Base-by-base conservation (phyloP, 2,329 filamentous ascomycete genomes). In the Aspergillus pseudoviridinutans region DNA sequence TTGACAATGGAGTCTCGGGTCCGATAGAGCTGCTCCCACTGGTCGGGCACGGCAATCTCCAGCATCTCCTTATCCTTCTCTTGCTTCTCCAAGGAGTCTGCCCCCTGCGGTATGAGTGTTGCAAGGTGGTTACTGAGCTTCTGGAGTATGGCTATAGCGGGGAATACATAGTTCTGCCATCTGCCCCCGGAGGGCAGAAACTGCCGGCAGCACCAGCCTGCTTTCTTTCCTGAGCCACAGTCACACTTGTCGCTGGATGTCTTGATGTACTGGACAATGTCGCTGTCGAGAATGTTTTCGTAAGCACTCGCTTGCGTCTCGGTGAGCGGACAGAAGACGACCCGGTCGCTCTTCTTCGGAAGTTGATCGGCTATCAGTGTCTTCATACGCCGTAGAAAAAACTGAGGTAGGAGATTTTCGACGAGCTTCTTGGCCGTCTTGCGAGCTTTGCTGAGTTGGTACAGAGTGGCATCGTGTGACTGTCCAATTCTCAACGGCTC, bases 111-210 rank as follows among this genome's bases (percentile, higher is more conserved):
- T 9, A 97, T 86, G 25, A 97, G 80, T 25, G 96, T 85, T 3
- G 89, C 93, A n/a, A 97, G 80, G 71, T 99, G 94, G 67, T 96
- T 97, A 12, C 91, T 87, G 4, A 99, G 79, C 70, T 96, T 96
- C 66, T 96, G 91, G 22, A 97, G 78, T 0, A 86, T 88, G 20
- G 86, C 82, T 64, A 97, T 92, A 53, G 86, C 85, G 3, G 94
- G 92, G 64, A 99, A 99, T 1, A 97, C 89, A 59, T 88, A 83
- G 20, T 82, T 81, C 68, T 89, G 84, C 90, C 91, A 95, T 47
- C 82, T 81, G 50, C 80, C 82, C 29, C 86, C 87, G 32, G 84
- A 82, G 1, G 84, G 80, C 2, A 92, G 75, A 1, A 72, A 68
- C 44, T 78, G 77, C 59, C 85, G 79, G 69, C 91, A 96, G 73